These are phyloP conservation scores for Lactarius indigo DNA, from an alignment of 768 basidiomycete species.

Conservation along the genomic window DNA sequence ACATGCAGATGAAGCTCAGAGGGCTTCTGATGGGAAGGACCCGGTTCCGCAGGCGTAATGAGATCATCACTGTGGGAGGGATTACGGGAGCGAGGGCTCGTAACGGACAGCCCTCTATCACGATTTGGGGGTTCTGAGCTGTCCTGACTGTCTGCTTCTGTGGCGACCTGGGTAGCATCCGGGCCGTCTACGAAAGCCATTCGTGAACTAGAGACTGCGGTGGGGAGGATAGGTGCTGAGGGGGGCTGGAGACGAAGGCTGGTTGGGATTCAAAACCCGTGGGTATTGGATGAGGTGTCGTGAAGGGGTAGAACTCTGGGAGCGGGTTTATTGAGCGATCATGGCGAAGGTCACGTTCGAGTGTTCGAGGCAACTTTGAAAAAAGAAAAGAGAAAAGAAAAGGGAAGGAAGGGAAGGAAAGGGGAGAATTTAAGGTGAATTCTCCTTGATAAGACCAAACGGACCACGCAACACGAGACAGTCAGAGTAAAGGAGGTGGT, in stretches of 20 bases:
- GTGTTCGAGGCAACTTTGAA: neutral
- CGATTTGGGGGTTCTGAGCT: slow-evolving; percentile 54
- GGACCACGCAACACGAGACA: slow-evolving; percentile 19
- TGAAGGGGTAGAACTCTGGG: slow-evolving; percentile 23
- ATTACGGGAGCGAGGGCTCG: slow-evolving; percentile 14
- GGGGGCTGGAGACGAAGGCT: slow-evolving; percentile 25
- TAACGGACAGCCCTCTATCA: slow-evolving; percentile 26
- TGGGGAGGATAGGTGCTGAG: slow-evolving; percentile 28
- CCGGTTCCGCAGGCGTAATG: slow-evolving; percentile 13
- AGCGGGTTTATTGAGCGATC: slow-evolving; percentile 36
- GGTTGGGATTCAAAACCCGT: slow-evolving; percentile 21
- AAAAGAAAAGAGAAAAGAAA: neutral
- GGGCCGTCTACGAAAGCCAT: slow-evolving; percentile 46
- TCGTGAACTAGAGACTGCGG: slow-evolving; percentile 20
- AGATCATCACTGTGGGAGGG: neutral
- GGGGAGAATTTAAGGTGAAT: slow-evolving; percentile 13
- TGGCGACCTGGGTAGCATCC: slow-evolving; percentile 43
- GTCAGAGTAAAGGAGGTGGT: slow-evolving; percentile 20
- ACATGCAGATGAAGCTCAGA: neutral
- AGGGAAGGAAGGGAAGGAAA: neutral
- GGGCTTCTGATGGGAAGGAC: slow-evolving; percentile 8
- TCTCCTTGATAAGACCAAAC: slow-evolving; percentile 19
- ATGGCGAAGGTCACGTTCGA: slow-evolving; percentile 35
- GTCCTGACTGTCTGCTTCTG: slow-evolving; percentile 54
- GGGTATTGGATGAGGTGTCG: slow-evolving; percentile 25